Evolutionary conservation across 2,329 filamentous ascomycete species (phyloP), one percentile per base, ranked within the genome.

Genomic region (Venturia aucupariae): DNA sequence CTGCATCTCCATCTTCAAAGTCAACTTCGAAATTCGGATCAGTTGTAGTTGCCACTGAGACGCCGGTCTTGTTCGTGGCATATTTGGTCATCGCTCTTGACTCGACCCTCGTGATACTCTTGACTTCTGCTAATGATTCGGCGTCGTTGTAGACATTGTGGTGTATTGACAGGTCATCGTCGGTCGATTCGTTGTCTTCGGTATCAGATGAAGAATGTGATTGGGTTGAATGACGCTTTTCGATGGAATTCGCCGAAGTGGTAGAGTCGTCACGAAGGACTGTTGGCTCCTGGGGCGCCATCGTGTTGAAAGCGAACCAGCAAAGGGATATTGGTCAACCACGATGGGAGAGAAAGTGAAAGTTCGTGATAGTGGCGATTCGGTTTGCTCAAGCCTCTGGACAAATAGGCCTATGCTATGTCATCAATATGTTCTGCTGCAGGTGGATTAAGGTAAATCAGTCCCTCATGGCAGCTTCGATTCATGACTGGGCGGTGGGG

Each of bases 11-110:
- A 1, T 83, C 83, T 19, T 84, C 82, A 72, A 90, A 92, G 70
- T 88, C 86, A 63, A 93, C 82, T 75, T 94, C 90, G 70, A 86
- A 93, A 35, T 85, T 83, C 4, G 84, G 81, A 64, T 81, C 77
- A 8, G 71, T 70, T 60, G 74, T 75, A 2, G 75, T 76, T 6
- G 71, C 70, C 3, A 73, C 69, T 0, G 64, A 61, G 2, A 66
- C 22, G 30, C 57, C 64, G 2, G 65, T 65, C n/a, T n/a, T 65
- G n/a, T 63, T 38, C 5, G 35, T 65, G 24, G 61, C 46, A 32
- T 57, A 39, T n/a, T 22, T 63, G 35, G 30, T 59, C n/a, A 51
- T 46, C 22, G 39, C 30, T 32, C 44, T 62, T 42, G 60, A 62
- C 11, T 62, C 39, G 6, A 62, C 15, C 30, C 51, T 57, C 30